Percentiles rank a stretch among this genome's conserved stretches.
These are phyloP conservation scores for Chlamydomonas applanata DNA, from an alignment of 139 green algal species.

Conservation along the genomic window DNA sequence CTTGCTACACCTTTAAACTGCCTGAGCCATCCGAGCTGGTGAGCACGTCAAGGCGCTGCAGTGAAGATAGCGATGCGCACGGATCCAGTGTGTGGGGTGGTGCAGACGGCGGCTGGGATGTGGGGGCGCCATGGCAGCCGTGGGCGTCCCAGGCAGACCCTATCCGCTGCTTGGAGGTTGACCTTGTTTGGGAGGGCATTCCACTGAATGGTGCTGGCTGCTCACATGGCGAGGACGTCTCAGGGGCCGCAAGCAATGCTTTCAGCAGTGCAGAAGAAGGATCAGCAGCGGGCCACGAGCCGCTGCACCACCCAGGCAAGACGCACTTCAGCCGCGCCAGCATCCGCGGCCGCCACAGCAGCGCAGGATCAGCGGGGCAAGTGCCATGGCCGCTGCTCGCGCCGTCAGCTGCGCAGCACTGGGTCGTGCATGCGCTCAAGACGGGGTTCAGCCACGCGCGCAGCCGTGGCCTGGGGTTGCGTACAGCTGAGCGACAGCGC, in stretches of 20 bases:
- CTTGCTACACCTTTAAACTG: conserved; percentile 19
- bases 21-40: not conserved
- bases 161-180: conserved; percentile 55
- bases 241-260: no score
- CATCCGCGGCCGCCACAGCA: not conserved
- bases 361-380: not conserved
- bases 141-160: conserved; percentile 62
- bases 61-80: not conserved
- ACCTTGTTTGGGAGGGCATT: conserved; percentile 53
- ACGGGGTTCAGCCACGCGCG: not conserved
- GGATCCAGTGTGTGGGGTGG: not conserved
- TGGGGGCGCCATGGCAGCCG: conserved; percentile 51
- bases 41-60: not conserved
- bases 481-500: conserved; percentile 13
- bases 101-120: conserved; percentile 56
- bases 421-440: conserved; percentile 21
- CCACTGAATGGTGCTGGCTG: no score
- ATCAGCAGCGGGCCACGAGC: not conserved
- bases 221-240: no score
- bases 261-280: no score
- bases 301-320: not conserved
- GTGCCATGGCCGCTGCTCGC: not conserved
- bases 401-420: conserved; percentile 2
- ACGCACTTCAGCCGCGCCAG: not conserved
- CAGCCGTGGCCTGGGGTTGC: conserved; percentile 17